Percentiles rank a stretch among this genome's conserved stretches.
Conservation (phyloP, 768 basidiomycete genomes). For the Podaxis sp. region DNA sequence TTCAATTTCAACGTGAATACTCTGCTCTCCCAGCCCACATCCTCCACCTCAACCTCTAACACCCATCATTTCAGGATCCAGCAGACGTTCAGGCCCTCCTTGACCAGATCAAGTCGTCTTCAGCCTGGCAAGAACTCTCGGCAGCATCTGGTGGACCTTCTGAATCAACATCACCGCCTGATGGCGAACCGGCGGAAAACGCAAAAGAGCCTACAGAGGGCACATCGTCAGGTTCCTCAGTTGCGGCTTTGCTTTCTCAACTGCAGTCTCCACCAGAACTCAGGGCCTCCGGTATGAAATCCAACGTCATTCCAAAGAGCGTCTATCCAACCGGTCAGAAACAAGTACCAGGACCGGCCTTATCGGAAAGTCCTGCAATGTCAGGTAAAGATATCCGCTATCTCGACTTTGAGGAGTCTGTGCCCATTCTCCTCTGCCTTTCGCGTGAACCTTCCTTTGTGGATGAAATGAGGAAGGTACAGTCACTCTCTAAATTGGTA, state of each 20-base stretch:
- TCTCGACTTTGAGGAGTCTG: slow-evolving; percentile 25
- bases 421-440: slow-evolving; percentile 47
- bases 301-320: not conserved
- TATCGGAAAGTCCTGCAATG: not conserved
- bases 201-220: slow-evolving; percentile 3
- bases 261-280: slow-evolving; percentile 34
- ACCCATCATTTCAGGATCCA: slow-evolving; percentile 45
- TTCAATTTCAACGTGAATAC: slow-evolving; percentile 55
- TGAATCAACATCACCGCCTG: slow-evolving; percentile 5
- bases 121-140: slow-evolving; percentile 57
- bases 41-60: not conserved
- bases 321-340: not conserved
- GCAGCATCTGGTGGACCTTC: slow-evolving; percentile 12
- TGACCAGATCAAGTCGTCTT: slow-evolving; percentile 61
- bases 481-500: not conserved
- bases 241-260: slow-evolving; percentile 63
- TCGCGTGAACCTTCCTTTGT: slow-evolving; percentile 54
- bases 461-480: slow-evolving; percentile 47
- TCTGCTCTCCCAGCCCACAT: not conserved
- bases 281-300: not conserved
- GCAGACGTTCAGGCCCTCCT: slow-evolving; percentile 65
- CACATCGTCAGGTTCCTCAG: slow-evolving; percentile 26
- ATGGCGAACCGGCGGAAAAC: slow-evolving; percentile 6
- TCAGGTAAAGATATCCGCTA: not conserved
- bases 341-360: not conserved